Conservation (phyloP, 2,329 filamentous ascomycete genomes). For the Trichoderma sp. region DNA sequence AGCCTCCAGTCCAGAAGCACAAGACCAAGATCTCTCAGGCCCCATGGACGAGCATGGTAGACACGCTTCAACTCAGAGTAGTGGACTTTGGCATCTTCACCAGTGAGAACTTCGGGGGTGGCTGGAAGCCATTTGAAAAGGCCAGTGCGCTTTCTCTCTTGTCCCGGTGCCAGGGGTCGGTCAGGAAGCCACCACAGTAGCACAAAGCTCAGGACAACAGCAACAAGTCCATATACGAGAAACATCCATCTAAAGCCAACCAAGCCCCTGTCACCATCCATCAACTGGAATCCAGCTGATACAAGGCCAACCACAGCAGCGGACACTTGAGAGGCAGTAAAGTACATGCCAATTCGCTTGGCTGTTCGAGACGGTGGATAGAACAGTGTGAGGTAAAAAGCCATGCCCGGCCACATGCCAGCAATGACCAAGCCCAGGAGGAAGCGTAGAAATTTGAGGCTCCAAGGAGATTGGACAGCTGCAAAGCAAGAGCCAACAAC, state of each 20-base stretch:
- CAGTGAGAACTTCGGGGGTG: constrained; percentile 68
- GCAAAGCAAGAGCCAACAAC: constrained; percentile 81
- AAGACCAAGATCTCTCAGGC: constrained; percentile 62
- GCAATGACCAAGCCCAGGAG: constrained; percentile 84
- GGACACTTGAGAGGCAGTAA: constrained; percentile 83
- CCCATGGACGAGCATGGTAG: constrained; percentile 75
- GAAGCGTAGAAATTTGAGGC: constrained; percentile 82
- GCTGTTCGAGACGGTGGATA: constrained; percentile 84
- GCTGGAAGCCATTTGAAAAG: constrained; percentile 65
- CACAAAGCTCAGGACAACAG: constrained; percentile 65
- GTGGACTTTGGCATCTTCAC: constrained; percentile 76
- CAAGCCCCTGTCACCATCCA: constrained; percentile 74
- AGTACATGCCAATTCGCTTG: constrained; percentile 87
- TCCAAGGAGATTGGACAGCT: constrained; percentile 79
- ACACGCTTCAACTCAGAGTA: constrained; percentile 80
- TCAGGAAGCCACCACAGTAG: constrained; percentile 92
- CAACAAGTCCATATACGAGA: constrained; percentile 76
- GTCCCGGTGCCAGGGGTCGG: constrained; percentile 71
- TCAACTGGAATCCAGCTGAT: constrained; percentile 86
- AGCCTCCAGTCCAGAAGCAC: constrained; percentile 84
- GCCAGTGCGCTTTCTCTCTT: constrained; percentile 49
- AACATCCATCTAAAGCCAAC: constrained; percentile 94
- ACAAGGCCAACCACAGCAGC: constrained; percentile 86
- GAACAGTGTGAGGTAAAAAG: constrained; percentile 87
- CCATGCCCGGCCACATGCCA: constrained; percentile 95